phyloP scores from a whole-genome alignment of 305 asterid species.

The Vinca major region DNA sequence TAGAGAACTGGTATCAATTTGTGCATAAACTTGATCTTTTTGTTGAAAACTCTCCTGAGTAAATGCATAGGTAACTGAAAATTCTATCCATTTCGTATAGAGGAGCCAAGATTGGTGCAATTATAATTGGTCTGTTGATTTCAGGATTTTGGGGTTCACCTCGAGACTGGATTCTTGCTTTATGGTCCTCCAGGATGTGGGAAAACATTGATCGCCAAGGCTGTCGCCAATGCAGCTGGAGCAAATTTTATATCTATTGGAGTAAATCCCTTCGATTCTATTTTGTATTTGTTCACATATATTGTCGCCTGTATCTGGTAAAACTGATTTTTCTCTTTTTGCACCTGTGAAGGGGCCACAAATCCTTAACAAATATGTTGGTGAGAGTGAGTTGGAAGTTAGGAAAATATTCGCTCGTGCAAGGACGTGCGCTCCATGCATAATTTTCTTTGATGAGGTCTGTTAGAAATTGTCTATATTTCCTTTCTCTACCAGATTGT shows the following conservation, averaged over 20 bases:
- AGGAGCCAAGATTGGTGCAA: background rate
- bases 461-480: background rate
- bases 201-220: conserved; percentile 89
- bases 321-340: conserved; percentile 12
- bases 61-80: background rate
- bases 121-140: background rate
- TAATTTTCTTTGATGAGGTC: conserved; percentile 93
- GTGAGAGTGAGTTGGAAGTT: conserved; percentile 85
- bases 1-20: background rate
- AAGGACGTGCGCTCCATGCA: conserved; percentile 82
- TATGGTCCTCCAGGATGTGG: conserved; percentile 99
- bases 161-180: conserved; percentile 77
- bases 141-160: conserved; percentile 52
- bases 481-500: background rate
- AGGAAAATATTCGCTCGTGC: conserved; percentile 82
- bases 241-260: conserved; percentile 86
- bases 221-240: conserved; percentile 90
- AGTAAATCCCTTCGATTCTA: conserved; percentile 31
- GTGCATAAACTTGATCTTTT: background rate
- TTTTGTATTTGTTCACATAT: conserved; percentile 3
- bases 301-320: conserved; percentile 1
- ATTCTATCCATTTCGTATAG: background rate
- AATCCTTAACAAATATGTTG: conserved; percentile 75
- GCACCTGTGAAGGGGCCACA: conserved; percentile 65
- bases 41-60: background rate